Evolutionary conservation across 208 protist species (phyloP).

Genomic region (Leishmania mexicana): DNA sequence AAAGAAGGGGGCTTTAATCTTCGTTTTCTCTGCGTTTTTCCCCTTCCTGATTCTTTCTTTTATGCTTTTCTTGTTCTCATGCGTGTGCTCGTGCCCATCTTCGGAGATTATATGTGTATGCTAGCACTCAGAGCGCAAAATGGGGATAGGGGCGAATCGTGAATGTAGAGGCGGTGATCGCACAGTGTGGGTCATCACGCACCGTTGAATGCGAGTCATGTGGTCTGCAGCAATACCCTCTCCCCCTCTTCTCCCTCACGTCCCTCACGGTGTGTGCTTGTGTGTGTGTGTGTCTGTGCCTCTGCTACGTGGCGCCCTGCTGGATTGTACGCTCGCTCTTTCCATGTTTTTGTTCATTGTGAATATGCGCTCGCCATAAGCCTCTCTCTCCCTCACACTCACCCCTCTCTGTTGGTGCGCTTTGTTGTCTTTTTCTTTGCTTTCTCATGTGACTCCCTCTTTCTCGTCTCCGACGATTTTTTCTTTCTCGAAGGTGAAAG

Average conservation of each 20-base stretch:
- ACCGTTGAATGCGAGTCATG: neutral
- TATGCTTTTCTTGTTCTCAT: neutral
- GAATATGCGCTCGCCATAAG: neutral
- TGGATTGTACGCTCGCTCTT: neutral
- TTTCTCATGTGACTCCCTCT: neutral
- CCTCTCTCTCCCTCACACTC: neutral
- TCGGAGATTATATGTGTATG: conserved; percentile 1
- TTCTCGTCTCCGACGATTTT: neutral
- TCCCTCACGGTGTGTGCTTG: neutral
- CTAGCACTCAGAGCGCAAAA: neutral
- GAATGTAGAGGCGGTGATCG: neutral
- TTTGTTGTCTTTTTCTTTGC: neutral
- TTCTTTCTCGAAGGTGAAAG: neutral
- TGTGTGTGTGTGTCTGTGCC: neutral
- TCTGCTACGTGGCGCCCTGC: neutral
- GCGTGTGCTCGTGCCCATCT: neutral
- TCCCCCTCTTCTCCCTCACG: conserved; percentile 4
- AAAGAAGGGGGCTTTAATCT: too few species aligned
- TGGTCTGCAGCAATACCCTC: neutral
- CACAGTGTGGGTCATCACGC: neutral
- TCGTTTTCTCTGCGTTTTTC: neutral
- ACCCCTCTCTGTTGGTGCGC: neutral
- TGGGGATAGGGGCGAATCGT: neutral
- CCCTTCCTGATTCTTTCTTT: neutral
- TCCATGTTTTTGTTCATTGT: neutral